Base-by-base conservation (phyloP, 2,329 filamentous ascomycete species). In the Penicillium olsonii region DNA sequence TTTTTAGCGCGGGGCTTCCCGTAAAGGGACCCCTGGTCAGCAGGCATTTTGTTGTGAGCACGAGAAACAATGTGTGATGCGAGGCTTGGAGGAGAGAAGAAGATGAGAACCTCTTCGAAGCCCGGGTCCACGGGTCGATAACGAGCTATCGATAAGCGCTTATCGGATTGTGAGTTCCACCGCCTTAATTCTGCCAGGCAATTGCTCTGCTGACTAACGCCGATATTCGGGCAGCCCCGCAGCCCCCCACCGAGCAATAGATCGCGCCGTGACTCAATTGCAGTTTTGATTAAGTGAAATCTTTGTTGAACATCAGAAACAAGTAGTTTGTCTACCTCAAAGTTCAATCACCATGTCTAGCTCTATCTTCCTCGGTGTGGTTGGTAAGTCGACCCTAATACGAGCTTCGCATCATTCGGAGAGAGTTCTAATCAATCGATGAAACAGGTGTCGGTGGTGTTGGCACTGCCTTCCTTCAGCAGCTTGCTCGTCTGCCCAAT, bases 391-490 rank as follows among this genome's bases (percentile, higher is more conserved):
- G 43, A 22, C 37, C 52, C 48, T 49, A 38, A n/a, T 5, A 12
- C 12, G 37, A 31, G 12, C 8, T 35, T 22, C 27, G 24, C 17
- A 31, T 40, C 11, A 33, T 15, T 33, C 26, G 22, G 34, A 17
- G 29, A 50, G 18, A n/a, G 8, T 15, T 19, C 43, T 48, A 41
- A 50, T 5, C 8, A 39, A 22, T 27, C 54, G 50, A 41, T 42
- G 22, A 37, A 45, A 18, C 66, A 95, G 92, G 94, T 66, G 88
- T 88, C 63, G 94, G 94, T 61, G 92, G 92, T 57, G 94, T 97
- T 54, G 94, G 94, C 66, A 92, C 92, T 73, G 84, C 84, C 75
- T 96, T 97, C 79, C 83, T 97, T 56, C 78, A 80, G 60, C 94
- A 97, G 74, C 84, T 97, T 50, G 78, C 87, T 57, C 76, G 80